Percentiles rank a stretch among this genome's conserved stretches.
Evolutionary conservation across 768 basidiomycete genomes (phyloP).

Genomic region (Lactifluus volemus): DNA sequence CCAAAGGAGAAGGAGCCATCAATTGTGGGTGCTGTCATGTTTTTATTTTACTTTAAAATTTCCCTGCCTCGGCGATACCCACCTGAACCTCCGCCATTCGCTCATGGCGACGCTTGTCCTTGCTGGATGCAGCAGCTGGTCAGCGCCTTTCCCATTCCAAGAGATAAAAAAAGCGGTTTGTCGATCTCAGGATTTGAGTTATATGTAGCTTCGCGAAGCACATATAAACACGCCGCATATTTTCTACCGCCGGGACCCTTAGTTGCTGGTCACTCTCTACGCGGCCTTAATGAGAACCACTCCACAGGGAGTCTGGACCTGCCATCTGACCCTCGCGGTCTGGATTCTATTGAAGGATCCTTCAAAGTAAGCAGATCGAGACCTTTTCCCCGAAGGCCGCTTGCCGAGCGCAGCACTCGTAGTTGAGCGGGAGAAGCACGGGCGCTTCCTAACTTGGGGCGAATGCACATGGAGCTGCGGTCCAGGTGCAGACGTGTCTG

Average conservation of each 20-base stretch:
- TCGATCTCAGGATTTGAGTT: not conserved
- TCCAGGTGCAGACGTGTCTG: conserved; percentile 10
- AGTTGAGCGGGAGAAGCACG: conserved; percentile 27
- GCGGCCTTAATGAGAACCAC: not conserved
- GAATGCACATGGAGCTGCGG: no score
- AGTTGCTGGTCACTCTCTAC: not conserved
- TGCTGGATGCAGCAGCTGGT: no score
- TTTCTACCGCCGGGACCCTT: not conserved
- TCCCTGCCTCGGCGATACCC: no score
- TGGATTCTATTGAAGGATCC: conserved; percentile 26
- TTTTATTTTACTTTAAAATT: no score
- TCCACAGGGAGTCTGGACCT: not conserved
- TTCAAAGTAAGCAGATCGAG: conserved; percentile 25
- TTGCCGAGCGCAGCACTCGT: conserved; percentile 18
- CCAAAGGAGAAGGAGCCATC: no score
- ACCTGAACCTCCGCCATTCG: no score
- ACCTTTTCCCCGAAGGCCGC: conserved; percentile 20
- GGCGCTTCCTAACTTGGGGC: conserved; percentile 14
- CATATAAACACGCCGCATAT: not conserved
- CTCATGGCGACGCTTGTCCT: no score
- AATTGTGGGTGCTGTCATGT: no score
- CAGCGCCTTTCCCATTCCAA: no score
- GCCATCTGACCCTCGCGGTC: conserved; percentile 15
- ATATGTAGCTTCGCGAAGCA: not conserved
- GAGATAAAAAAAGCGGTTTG: no score